Percentiles rank a stretch among this genome's conserved stretches.
Conservation (phyloP, 169 alveolate species). For the Plasmodium malariae region DNA sequence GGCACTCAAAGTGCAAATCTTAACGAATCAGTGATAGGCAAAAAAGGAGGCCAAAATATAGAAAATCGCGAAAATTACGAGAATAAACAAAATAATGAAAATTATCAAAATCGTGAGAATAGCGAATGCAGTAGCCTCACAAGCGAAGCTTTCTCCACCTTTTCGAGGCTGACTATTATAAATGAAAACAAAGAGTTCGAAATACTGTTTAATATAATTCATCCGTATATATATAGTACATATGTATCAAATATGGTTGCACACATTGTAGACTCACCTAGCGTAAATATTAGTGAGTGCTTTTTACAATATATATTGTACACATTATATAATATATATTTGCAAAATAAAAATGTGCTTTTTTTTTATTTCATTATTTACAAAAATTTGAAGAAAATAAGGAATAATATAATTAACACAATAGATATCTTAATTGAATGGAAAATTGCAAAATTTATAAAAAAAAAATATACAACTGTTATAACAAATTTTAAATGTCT, state of each 20-base stretch:
- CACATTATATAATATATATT: conserved; percentile 16
- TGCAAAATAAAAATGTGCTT: conserved; percentile 16
- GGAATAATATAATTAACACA: conserved; percentile 26
- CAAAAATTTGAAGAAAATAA: conserved; percentile 33
- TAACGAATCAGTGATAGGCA: no score
- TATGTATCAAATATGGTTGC: conserved; percentile 12
- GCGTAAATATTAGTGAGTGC: conserved; percentile 25
- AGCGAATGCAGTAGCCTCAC: neutral
- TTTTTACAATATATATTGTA: conserved; percentile 28
- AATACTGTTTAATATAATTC: conserved; percentile 39
- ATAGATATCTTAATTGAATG: conserved; percentile 6
- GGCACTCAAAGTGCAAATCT: no score
- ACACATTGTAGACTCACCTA: neutral
- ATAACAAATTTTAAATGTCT: conserved; percentile 31
- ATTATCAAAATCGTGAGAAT: neutral
- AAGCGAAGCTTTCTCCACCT: neutral
- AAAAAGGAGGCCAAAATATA: no score
- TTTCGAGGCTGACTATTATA: conserved; percentile 3
- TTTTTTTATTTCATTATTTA: conserved; percentile 62
- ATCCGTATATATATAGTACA: conserved; percentile 43
- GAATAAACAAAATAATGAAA: neutral
- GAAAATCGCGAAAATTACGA: neutral
- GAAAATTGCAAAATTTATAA: conserved; percentile 6
- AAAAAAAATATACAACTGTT: neutral
- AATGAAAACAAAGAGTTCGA: conserved; percentile 56